phyloP scores from a whole-genome alignment of 2,329 filamentous ascomycete species.

The Fusarium praegraminearum region DNA sequence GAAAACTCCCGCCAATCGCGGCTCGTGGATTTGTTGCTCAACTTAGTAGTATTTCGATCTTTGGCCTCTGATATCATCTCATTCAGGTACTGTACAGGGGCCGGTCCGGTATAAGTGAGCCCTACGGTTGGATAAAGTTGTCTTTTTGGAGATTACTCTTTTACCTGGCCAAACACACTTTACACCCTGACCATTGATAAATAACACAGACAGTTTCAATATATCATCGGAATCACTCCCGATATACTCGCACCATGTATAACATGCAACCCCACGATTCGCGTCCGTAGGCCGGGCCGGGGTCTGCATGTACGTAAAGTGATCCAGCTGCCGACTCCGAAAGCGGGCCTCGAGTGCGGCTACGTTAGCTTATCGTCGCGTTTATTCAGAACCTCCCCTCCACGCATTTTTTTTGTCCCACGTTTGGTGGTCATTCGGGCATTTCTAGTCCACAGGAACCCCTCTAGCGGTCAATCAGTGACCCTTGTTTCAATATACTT shows the following conservation, averaged over 20 bases:
- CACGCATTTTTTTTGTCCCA: conserved; percentile 39
- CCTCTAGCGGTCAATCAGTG: conserved; percentile 27
- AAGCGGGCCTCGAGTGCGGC: conserved; percentile 45
- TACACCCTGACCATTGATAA: not conserved
- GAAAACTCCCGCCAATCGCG: conserved; percentile 11
- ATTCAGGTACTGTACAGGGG: conserved; percentile 10
- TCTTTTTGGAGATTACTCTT: not conserved
- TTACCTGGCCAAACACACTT: not conserved
- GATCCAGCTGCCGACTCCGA: conserved; percentile 45
- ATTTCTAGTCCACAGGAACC: conserved; percentile 32
- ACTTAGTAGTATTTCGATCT: not conserved
- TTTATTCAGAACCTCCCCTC: conserved; percentile 30
- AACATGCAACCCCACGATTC: conserved; percentile 34
- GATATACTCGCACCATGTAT: conserved; percentile 13
- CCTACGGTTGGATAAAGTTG: not conserved
- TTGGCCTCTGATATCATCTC: not conserved
- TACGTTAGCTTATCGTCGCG: conserved; percentile 50
- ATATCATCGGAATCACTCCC: conserved; percentile 22
- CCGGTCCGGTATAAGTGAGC: conserved; percentile 7
- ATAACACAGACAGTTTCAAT: not conserved
- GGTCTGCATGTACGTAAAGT: conserved; percentile 32
- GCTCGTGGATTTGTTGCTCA: conserved; percentile 5
- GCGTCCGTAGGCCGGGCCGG: conserved; percentile 25
- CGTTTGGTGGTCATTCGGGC: conserved; percentile 35
- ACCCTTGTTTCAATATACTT: not conserved